phyloP scores from a whole-genome alignment of 352 stramenopile genomes.

The Globisporangium nunn region DNA sequence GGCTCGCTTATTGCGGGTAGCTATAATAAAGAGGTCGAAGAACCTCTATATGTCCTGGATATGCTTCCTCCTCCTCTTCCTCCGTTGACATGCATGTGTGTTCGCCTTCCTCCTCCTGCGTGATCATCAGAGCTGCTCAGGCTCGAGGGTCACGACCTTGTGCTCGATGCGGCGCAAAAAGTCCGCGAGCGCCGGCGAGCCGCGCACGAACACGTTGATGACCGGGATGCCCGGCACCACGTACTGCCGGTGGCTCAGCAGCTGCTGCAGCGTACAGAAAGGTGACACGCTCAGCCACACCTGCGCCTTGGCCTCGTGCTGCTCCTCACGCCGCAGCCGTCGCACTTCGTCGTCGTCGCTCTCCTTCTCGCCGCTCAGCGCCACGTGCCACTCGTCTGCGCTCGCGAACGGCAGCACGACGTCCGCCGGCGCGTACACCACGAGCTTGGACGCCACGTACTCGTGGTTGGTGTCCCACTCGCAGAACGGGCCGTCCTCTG shows the following conservation, averaged over 20 bases:
- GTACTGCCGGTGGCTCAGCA: slow-evolving; percentile 69
- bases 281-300: slow-evolving; percentile 73
- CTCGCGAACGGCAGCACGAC: slow-evolving; percentile 60
- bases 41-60: too few relatives aligned
- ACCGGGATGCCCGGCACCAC: slow-evolving; percentile 80
- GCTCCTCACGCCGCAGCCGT: slow-evolving; percentile 57
- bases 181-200: slow-evolving; percentile 46
- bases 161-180: slow-evolving; percentile 67
- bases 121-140: slow-evolving; percentile 11
- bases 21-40: neutral
- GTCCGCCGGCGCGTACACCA: slow-evolving; percentile 67
- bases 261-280: slow-evolving; percentile 69
- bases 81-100: too few relatives aligned
- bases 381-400: slow-evolving; percentile 69
- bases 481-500: slow-evolving; percentile 75
- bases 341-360: slow-evolving; percentile 54
- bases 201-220: slow-evolving; percentile 78
- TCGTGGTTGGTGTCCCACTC: slow-evolving; percentile 68
- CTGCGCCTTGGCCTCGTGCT: slow-evolving; percentile 71
- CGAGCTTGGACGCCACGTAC: slow-evolving; percentile 72
- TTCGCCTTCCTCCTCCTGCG: neutral
- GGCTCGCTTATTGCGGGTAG: neutral
- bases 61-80: too few relatives aligned
- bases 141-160: slow-evolving; percentile 43
- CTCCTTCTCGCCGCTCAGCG: slow-evolving; percentile 67